Base-by-base conservation (phyloP, 306 rosid species). In the Pachyrhizus erosus region DNA sequence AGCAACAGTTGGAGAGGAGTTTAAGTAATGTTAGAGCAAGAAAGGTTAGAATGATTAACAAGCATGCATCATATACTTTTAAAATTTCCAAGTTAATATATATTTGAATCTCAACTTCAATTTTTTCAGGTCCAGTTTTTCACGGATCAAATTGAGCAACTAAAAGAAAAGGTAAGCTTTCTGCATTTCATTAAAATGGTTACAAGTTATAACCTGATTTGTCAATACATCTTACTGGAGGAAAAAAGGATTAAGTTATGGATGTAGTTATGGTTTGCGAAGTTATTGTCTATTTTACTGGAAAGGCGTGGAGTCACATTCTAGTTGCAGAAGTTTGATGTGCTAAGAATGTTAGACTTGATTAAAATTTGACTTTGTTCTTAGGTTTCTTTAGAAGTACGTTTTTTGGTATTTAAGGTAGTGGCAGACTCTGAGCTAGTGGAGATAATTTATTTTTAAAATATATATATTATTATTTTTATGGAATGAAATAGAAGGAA, bases 1-100 rank as follows among this genome's bases (percentile, higher is more conserved):
- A 94, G 70, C 87, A 85, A 21, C 94, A 91, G 81, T 71, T 94
- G 78, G 93, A 92, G 89, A 89, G 15, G 73, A 92, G 98, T 24
- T 80, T 91, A 15, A 58, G n/a, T 76, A 89, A 7, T 45, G 61
- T 94, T 67, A 79, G 97, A 77, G 84, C 87, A 24, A 89, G 91
- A 84, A 94, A 94, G 98, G 98, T 92, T 66, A 11, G 61, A 8
- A 1, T 48, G 1, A 78, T 54, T 37, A 74, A 26, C 62, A 51
- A 23, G 1, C 48, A 5, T 21, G 2, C 42, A 21, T 17, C 70
- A 57, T 42, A 37, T 5, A 2, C 55, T 55, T n/a, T 39, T n/a
- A 29, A 26, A 66, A 42, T 75, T 65, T 18, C 24, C 26, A 65
- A 10, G 39, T 54, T 55, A 33, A 15, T 27, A 2, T 4, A 39